Base-by-base conservation (phyloP, 2,329 filamentous ascomycete genomes). In the Rhynchosporium graminicola region DNA sequence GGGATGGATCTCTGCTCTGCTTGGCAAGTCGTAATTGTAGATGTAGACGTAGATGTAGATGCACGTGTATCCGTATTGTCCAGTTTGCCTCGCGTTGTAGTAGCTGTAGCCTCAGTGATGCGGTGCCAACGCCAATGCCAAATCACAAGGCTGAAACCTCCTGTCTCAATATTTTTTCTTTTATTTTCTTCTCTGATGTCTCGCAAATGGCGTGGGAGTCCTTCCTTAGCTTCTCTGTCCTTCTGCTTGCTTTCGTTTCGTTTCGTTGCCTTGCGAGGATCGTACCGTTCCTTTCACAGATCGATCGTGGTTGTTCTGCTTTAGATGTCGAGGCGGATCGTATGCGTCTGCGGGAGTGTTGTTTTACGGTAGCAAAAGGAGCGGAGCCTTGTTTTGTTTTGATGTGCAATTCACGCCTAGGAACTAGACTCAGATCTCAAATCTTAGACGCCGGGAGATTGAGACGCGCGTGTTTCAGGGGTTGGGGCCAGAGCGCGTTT, bases 391-490 rank as follows among this genome's bases (percentile, higher is more conserved):
- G 20, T 20, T 20, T 20, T 20, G 20, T 20, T 20, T 20, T 20
- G 20, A 20, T 20, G 20, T 20, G 20, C 20, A 20, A 20, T 20
- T 20, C 20, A 20, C 20, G 43, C 26, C 5, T n/a, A 9, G 2
- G 43, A 26, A 20, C 8, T n/a, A 26, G n/a, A 46, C 26, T 46
- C 26, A 46, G 43, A 46, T 26, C 43, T 46, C 43, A 40, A 40
- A 43, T 38, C 31, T 57, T 57, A 33, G 47, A 48, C 59, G 59
- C 59, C 52, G 59, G 47, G 10, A 55, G 57, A 50, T 61, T 61
- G 29, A 40, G 58, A 65, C 65, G 67, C 67, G 67, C 48, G 65
- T 67, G 65, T 67, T 67, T 68, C 63, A 67, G 63, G 66, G 65
- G 63, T 55, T 20, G 9, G 33, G 33, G 33, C 33, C 33, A 36